These are phyloP conservation scores for Podaxis mareebaensis DNA, from an alignment of 768 basidiomycete genomes.

Conservation along the genomic window DNA sequence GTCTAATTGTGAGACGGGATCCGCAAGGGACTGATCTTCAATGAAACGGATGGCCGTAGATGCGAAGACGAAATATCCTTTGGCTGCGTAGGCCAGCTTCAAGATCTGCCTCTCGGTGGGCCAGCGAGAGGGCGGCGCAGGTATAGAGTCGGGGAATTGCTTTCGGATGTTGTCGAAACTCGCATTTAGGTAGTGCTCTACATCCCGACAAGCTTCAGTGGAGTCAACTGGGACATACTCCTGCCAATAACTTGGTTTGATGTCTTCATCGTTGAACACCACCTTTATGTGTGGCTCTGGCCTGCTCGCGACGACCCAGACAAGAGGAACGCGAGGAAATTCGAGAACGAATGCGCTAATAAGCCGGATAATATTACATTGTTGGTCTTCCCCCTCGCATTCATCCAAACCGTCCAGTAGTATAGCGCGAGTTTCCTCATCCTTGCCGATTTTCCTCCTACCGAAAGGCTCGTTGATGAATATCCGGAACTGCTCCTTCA, in stretches of 20 bases:
- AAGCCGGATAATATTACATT: neutral
- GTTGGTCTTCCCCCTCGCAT: neutral
- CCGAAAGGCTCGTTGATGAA: constrained; percentile 1
- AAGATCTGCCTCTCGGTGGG: neutral
- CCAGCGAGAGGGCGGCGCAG: neutral
- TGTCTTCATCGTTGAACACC: neutral
- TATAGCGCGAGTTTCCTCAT: neutral
- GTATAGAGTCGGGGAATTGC: neutral
- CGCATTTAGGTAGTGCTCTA: neutral
- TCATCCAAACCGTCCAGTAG: constrained; percentile 7
- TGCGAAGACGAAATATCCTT: neutral
- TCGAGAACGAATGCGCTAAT: neutral
- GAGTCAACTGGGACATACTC: neutral
- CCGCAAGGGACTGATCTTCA: neutral
- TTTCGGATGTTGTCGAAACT: neutral
- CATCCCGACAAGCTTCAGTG: neutral
- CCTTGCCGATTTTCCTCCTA: neutral
- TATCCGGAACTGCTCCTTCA: neutral
- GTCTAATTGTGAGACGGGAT: neutral
- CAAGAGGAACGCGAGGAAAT: neutral
- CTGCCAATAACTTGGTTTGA: neutral
- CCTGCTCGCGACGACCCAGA: constrained; percentile 3
- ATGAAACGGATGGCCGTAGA: neutral
- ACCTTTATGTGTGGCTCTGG: neutral
- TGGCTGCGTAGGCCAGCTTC: neutral